These are phyloP conservation scores for Fomitiporia mediterranea DNA, from an alignment of 1,284 basidiomycete species.

Conservation along the genomic window DNA sequence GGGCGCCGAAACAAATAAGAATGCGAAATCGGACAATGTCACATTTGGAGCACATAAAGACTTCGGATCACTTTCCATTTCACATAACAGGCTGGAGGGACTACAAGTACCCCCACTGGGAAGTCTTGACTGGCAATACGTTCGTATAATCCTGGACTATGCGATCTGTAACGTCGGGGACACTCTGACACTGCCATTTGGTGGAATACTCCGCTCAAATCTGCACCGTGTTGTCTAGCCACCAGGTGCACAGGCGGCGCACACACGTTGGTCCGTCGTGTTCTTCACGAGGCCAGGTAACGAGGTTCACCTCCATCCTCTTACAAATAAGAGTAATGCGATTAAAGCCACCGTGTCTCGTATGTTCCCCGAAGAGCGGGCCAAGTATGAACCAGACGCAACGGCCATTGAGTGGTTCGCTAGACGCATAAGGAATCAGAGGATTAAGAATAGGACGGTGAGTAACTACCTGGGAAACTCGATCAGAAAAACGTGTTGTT, in stretches of 20 bases:
- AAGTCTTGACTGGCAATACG: slow-evolving; percentile 61
- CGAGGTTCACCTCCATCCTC: slow-evolving; percentile 40
- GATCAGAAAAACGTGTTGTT: neutral
- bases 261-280: slow-evolving; percentile 54
- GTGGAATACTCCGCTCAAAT: slow-evolving; percentile 53
- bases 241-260: slow-evolving; percentile 39
- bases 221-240: slow-evolving; percentile 48
- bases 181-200: slow-evolving; percentile 51
- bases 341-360: neutral
- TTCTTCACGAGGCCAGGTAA: slow-evolving; percentile 61
- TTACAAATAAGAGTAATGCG: slow-evolving; percentile 42
- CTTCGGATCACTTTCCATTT: slow-evolving; percentile 47
- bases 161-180: slow-evolving; percentile 61
- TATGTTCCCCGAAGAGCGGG: neutral
- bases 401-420: slow-evolving; percentile 48
- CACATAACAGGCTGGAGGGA: slow-evolving; percentile 67
- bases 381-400: slow-evolving; percentile 21
- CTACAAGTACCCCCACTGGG: slow-evolving; percentile 65
- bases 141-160: slow-evolving; percentile 56
- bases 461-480: neutral
- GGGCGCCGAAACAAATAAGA: slow-evolving; percentile 21
- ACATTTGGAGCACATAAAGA: slow-evolving; percentile 49
- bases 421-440: slow-evolving; percentile 40
- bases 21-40: too few relatives aligned
- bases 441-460: slow-evolving; percentile 43